phyloP scores from a whole-genome alignment of 768 basidiomycete genomes.

The Pleurotus ostreatus region DNA sequence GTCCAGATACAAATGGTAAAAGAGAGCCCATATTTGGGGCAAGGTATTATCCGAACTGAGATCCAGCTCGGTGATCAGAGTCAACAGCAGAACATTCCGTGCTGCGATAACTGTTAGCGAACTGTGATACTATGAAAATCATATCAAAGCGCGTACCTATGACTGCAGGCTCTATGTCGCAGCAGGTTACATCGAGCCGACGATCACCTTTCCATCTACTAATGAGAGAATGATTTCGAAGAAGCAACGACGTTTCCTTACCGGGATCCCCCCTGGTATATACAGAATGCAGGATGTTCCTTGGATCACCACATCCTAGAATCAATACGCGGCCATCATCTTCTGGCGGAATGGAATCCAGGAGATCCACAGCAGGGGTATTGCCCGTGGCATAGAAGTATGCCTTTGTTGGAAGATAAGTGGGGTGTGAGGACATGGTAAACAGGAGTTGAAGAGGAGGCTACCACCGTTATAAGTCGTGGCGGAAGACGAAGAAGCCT shows the following conservation, averaged over 20 bases:
- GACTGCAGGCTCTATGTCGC: constrained; percentile 44
- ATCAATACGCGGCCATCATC: constrained; percentile 44
- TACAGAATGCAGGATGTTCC: constrained; percentile 50
- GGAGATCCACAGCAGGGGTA: constrained; percentile 48
- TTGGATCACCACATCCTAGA: constrained; percentile 54
- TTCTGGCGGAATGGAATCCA: constrained; percentile 43
- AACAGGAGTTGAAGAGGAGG: background rate
- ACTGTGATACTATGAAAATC: background rate
- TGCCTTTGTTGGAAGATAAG: constrained; percentile 37
- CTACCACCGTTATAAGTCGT: too few species aligned
- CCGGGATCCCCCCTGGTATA: constrained; percentile 19
- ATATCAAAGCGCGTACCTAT: constrained; percentile 28
- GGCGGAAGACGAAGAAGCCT: background rate
- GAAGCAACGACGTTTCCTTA: background rate
- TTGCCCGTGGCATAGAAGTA: constrained; percentile 62
- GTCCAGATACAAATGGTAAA: constrained; percentile 46
- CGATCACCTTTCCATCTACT: constrained; percentile 18
- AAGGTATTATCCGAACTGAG: constrained; percentile 5
- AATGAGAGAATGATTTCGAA: background rate
- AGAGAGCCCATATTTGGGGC: constrained; percentile 37
- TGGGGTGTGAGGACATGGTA: constrained; percentile 36
- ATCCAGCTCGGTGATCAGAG: constrained; percentile 33
- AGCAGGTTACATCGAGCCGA: constrained; percentile 45
- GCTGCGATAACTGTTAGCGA: constrained; percentile 24
- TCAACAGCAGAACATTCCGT: constrained; percentile 43